These are phyloP conservation scores for Pulveroboletus ravenelii DNA, from an alignment of 768 basidiomycete species.

Conservation along the genomic window DNA sequence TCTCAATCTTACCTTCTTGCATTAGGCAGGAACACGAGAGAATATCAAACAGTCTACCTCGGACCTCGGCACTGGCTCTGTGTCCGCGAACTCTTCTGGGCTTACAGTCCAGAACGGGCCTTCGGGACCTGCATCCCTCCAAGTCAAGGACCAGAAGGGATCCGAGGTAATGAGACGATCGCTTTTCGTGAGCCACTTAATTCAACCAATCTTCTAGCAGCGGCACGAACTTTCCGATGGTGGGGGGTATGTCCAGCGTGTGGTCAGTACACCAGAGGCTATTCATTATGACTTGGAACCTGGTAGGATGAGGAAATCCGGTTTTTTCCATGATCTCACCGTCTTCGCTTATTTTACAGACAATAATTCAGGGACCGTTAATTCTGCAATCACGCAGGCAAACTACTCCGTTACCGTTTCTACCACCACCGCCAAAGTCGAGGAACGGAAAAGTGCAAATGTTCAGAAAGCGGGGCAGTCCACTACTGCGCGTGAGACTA, in stretches of 20 bases:
- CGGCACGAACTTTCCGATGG: background rate
- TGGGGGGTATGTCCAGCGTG: background rate
- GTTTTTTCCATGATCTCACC: no score
- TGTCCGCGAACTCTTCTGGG: background rate
- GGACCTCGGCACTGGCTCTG: background rate
- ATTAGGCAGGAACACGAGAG: background rate
- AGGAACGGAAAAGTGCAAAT: background rate
- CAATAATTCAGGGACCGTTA: background rate
- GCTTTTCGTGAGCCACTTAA: background rate
- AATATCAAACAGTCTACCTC: background rate
- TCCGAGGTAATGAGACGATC: background rate
- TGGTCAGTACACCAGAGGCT: background rate
- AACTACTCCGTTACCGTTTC: background rate
- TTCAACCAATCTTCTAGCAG: background rate
- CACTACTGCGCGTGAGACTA: background rate
- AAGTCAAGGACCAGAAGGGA: background rate
- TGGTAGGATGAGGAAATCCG: background rate
- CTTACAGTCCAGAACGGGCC: background rate
- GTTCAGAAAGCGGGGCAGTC: background rate
- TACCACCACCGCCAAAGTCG: background rate
- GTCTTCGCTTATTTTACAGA: background rate
- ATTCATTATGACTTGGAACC: background rate
- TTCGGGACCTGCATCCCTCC: background rate
- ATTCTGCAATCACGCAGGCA: background rate
- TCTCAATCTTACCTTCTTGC: background rate